Evolutionary conservation across 345 rosid species (phyloP).

Genomic region (Toxicodendron radicans): DNA sequence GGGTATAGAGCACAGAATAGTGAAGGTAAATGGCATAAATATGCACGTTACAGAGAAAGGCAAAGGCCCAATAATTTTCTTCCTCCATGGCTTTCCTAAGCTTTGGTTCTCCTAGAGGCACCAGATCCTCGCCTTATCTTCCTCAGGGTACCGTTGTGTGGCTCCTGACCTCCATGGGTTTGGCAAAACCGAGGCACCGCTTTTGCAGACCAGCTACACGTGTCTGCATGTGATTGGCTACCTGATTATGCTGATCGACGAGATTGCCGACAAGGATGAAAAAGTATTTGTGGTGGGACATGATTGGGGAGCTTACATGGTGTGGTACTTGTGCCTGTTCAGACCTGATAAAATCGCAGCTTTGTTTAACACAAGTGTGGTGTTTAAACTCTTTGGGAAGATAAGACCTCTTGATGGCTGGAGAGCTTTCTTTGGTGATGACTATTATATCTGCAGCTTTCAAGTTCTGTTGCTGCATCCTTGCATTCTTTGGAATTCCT

Average conservation of each 20-base stretch:
- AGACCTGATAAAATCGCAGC: slow-evolving; percentile 65
- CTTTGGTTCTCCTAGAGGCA: slow-evolving; percentile 89
- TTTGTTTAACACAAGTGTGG: slow-evolving; percentile 52
- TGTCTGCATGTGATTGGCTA: slow-evolving; percentile 54
- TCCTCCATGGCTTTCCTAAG: slow-evolving; percentile 85
- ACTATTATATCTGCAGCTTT: slow-evolving; percentile 74
- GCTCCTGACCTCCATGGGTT: slow-evolving; percentile 88
- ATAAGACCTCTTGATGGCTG: slow-evolving; percentile 47
- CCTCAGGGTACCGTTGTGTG: slow-evolving; percentile 64
- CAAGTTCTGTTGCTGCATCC: no score
- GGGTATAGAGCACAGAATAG: slow-evolving; percentile 50
- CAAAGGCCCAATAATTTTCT: slow-evolving; percentile 53
- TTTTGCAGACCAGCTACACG: slow-evolving; percentile 41
- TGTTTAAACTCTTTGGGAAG: slow-evolving; percentile 41
- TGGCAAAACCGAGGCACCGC: slow-evolving; percentile 73
- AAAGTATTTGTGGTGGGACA: slow-evolving; percentile 67
- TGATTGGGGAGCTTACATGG: slow-evolving; percentile 65
- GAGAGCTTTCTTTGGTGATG: slow-evolving; percentile 51
- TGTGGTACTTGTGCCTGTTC: slow-evolving; percentile 56
- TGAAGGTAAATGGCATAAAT: slow-evolving; percentile 57
- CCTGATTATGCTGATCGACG: slow-evolving; percentile 45
- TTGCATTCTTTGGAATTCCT: no score
- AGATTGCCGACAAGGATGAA: slow-evolving; percentile 32
- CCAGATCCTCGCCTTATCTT: slow-evolving; percentile 60
- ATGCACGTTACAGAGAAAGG: slow-evolving; percentile 76